phyloP scores from a whole-genome alignment of 345 rosid species.

The Populus ilicifolia region DNA sequence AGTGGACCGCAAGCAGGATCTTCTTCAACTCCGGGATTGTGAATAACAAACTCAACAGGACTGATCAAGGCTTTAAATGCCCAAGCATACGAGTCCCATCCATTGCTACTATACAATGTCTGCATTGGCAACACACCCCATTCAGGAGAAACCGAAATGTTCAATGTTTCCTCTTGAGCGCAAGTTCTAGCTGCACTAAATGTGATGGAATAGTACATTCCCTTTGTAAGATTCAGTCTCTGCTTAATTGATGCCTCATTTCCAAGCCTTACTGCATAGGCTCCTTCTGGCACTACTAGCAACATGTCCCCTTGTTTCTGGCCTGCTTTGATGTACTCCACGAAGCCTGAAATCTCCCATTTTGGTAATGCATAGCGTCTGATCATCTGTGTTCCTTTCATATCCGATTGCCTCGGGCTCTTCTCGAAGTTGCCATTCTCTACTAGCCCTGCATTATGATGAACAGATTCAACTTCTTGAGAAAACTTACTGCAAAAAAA shows the following conservation, averaged over 20 bases:
- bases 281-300: slow-evolving; percentile 30
- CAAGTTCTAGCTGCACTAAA: slow-evolving; percentile 36
- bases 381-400: slow-evolving; percentile 27
- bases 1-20: slow-evolving; percentile 44
- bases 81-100: slow-evolving; percentile 42
- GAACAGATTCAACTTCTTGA: neutral
- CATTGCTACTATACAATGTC: slow-evolving; percentile 34
- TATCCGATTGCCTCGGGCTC: slow-evolving; percentile 14
- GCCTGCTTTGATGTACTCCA: slow-evolving; percentile 32
- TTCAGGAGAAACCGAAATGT: slow-evolving; percentile 25
- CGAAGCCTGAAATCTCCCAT: slow-evolving; percentile 29
- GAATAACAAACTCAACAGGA: slow-evolving; percentile 20
- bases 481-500: neutral
- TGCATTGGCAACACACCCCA: slow-evolving; percentile 38
- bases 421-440: slow-evolving; percentile 31
- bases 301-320: slow-evolving; percentile 38
- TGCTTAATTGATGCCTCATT: slow-evolving; percentile 35
- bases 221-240: slow-evolving; percentile 9
- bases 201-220: slow-evolving; percentile 30
- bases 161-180: slow-evolving; percentile 29
- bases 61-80: slow-evolving; percentile 21
- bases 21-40: slow-evolving; percentile 39
- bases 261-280: slow-evolving; percentile 25
- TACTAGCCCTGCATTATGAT: slow-evolving; percentile 10
- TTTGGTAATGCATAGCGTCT: slow-evolving; percentile 13